Base-by-base conservation (phyloP, 768 basidiomycete genomes). In the Boletus rex-veris region DNA sequence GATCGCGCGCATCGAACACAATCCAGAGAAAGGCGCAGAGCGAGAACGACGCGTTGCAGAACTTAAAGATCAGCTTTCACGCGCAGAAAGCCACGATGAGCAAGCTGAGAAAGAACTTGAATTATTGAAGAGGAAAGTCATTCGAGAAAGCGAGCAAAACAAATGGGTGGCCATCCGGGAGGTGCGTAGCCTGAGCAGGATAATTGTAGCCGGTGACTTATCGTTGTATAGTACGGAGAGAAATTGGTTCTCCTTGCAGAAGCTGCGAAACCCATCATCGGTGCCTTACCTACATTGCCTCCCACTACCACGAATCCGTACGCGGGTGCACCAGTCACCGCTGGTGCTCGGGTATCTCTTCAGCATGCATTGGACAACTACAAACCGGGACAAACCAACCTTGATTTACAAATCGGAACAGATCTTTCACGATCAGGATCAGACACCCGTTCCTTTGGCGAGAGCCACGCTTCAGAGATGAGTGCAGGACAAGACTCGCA, bases 91-190 rank as follows among this genome's bases (percentile, higher is more conserved):
- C 18, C 84, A 86, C 11, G 87, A 90, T 57, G 77, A 79, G 51
- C 72, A 75, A 0, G 70, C 76, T n/a, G 91, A 93, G 73, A 82
- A 76, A 52, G 87, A 92, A 55, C 70, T 89, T 3, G 81, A 83
- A 50, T 66, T 90, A 36, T 57, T 92, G 67, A 87, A 89, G 73
- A 78, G 91, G 42, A 90, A 88, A 66, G 88, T 83, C 1, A 61
- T 91, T 48, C 74, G 77, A 47, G 89, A 92, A 62, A 89, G 87
- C 66, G 91, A 92, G 64, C 73, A 76, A 43, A 66, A 75, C 39
- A 92, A 90, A 60, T 93, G 92, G 90, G 82, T 86, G 40, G 91
- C 91, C 11, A 71, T 92, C 47, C 78, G 82, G 64, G 91, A 93
- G 82, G 90, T 89, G 62, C 45, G 45, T 4, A 21, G 14, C 24